Percentiles rank a stretch among this genome's conserved stretches.
phyloP scores from a whole-genome alignment of 345 rosid genomes.

The Brassica rapa region DNA sequence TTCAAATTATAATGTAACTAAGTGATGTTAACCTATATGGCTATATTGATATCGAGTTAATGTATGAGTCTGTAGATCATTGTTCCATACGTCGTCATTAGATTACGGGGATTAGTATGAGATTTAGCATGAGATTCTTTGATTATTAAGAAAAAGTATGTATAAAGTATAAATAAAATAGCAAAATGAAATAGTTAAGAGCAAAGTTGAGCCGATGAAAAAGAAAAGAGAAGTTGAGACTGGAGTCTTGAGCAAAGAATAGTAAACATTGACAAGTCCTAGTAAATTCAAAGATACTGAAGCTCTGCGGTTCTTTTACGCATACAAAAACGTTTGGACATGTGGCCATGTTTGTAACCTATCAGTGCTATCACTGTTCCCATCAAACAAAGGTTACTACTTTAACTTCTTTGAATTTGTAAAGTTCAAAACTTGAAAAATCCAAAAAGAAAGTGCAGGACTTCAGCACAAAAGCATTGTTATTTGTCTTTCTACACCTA shows the following conservation, averaged over 20 bases:
- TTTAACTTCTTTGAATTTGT: not conserved
- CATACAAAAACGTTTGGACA: slow-evolving; percentile 3
- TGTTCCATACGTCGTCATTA: not conserved
- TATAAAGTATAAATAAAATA: not conserved
- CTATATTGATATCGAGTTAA: not conserved
- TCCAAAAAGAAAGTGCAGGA: not conserved
- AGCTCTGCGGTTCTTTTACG: slow-evolving; percentile 9
- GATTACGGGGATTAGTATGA: not conserved
- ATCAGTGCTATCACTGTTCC: not conserved
- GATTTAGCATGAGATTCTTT: not conserved
- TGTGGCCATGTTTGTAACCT: slow-evolving; percentile 1
- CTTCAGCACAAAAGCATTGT: not conserved
- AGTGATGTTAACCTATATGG: not conserved
- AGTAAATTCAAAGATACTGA: slow-evolving; percentile 19
- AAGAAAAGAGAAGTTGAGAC: slow-evolving; percentile 2
- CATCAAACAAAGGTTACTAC: slow-evolving; percentile 6
- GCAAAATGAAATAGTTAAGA: not conserved
- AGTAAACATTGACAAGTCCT: slow-evolving; percentile 19
- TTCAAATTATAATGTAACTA: not conserved
- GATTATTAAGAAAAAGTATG: not conserved
- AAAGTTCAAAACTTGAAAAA: slow-evolving; percentile 18
- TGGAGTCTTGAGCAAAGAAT: slow-evolving; percentile 4
- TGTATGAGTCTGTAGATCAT: not conserved
- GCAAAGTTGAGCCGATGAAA: not conserved
- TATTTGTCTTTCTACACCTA: not conserved